Base-by-base conservation (phyloP, 805 yeast species). In the Kazachstania viticola region DNA sequence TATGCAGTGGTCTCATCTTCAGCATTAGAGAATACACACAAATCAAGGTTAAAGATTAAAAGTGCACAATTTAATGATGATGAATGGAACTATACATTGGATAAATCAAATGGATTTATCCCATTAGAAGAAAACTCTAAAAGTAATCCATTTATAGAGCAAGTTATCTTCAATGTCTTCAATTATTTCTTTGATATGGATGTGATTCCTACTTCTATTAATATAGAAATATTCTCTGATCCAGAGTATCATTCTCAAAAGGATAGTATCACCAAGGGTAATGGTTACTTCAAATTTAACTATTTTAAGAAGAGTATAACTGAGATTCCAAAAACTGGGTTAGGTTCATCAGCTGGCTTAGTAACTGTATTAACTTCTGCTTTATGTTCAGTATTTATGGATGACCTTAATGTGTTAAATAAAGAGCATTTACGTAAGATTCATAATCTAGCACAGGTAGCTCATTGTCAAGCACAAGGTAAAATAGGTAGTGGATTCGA, bases 401-500 rank as follows among this genome's bases (percentile, higher is more conserved):
- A 46, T 6, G 33, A 55, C 4, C 49, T 67, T 9, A 58, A 65
- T 34, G 38, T 61, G 3, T 25, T 36, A 0, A 39, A 53, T 6
- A 21, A 28, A 0, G 14, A 29, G 4, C 49, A 53, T 19, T 41
- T 62, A 17, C 41, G 45, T 4, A 38, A 53, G n/a, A 63, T 88
- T 22, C 97, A 91, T 53, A 88, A 84, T 46, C 56, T 84, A 17
- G 73, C 95, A 1, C 98, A 91, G 53, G 63, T 82, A 7, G 79
- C 94, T 0, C 98, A 91, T 54, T 87, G 95, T 53, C 68, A 73
- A 35, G 97, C 98, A 3, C 98, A 91, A 54, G 82, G 83, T 21
- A 91, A 91, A 55, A 76, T 91, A 17, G 98, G 98, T 0, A 84
- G 95, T 3, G 98, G 98, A 0, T 91, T 91, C 56, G 98, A 91